These are phyloP conservation scores for Tillandsia fasciculata DNA, from an alignment of 176 grass and related monocot species.

Conservation along the genomic window DNA sequence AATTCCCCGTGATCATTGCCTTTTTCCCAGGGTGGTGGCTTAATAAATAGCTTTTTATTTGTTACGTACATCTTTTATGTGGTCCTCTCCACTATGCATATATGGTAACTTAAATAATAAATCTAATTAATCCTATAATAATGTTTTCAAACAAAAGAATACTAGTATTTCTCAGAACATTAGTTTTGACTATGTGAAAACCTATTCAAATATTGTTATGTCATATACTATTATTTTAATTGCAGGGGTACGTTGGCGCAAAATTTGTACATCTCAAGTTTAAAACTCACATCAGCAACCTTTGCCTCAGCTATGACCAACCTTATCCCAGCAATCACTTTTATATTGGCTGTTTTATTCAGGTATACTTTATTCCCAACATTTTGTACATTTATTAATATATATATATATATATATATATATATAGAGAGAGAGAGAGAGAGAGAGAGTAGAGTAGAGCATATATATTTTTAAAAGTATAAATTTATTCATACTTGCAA, in stretches of 20 bases:
- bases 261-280: conserved; percentile 66
- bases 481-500: too few relatives aligned
- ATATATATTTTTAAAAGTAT: too few relatives aligned
- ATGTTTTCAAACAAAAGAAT: too few relatives aligned
- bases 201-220: background rate
- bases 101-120: too few relatives aligned
- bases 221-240: conserved; percentile 5
- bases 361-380: conserved; percentile 11
- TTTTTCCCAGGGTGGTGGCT: background rate
- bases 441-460: too few relatives aligned
- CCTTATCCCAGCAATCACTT: conserved; percentile 69
- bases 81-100: background rate
- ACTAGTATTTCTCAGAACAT: background rate
- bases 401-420: too few relatives aligned
- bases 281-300: conserved; percentile 67
- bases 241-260: conserved; percentile 67
- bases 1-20: background rate
- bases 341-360: conserved; percentile 58
- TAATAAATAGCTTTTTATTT: background rate
- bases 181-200: background rate
- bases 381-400: too few relatives aligned
- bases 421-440: too few relatives aligned
- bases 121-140: too few relatives aligned
- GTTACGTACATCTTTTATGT: background rate
- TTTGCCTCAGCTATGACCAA: conserved; percentile 81